A percentile compares a stretch with the other conserved stretches of the same genome.
These are phyloP conservation scores for Leccinum sublutescens DNA, from an alignment of 768 basidiomycete species.

Conservation along the genomic window DNA sequence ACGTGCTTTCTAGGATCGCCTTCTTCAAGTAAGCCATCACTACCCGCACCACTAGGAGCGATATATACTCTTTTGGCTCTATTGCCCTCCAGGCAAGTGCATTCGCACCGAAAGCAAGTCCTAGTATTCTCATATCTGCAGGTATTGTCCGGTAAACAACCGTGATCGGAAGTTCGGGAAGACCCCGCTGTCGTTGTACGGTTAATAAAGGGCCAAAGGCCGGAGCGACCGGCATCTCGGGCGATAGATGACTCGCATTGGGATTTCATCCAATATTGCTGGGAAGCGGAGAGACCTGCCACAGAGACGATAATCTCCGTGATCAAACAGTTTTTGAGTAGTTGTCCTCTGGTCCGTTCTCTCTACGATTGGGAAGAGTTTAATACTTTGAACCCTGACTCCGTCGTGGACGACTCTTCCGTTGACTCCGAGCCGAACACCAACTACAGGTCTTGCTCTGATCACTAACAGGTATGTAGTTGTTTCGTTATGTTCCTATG, in stretches of 20 bases:
- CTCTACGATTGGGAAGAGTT: neutral
- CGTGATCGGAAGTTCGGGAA: neutral
- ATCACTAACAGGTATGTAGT: no score
- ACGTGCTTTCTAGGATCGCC: constrained; percentile 18
- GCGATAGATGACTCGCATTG: no score
- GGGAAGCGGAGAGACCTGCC: neutral
- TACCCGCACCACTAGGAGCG: neutral
- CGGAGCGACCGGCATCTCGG: neutral
- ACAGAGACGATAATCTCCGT: neutral
- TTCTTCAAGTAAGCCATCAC: constrained; percentile 35
- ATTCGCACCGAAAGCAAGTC: no score
- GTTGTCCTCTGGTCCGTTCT: neutral
- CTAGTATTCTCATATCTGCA: neutral
- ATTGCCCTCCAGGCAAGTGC: neutral
- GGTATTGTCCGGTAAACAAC: neutral
- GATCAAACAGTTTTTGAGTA: neutral
- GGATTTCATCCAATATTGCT: neutral
- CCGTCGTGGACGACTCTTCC: no score
- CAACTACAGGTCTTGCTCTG: no score
- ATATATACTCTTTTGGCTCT: neutral
- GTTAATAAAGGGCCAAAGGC: neutral
- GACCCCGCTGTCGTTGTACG: neutral
- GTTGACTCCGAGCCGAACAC: no score
- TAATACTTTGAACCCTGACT: no score
- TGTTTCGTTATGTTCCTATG: no score